A percentile compares a stretch with the other conserved stretches of the same genome.
These are phyloP conservation scores for Chrysoporthe puriensis DNA, from an alignment of 2,329 filamentous ascomycete species.

Conservation along the genomic window DNA sequence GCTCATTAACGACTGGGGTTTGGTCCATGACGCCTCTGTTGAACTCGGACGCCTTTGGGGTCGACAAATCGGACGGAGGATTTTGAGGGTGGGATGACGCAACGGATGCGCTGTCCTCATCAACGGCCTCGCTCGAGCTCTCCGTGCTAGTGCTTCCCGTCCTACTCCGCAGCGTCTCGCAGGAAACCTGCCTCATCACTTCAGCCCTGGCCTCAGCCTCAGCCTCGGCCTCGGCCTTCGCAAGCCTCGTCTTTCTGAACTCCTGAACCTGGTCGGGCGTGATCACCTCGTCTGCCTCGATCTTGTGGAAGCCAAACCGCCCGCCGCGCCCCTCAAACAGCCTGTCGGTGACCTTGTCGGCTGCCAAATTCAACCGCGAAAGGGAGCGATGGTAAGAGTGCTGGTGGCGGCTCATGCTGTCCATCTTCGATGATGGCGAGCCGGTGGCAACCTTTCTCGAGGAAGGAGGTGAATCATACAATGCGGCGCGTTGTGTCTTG, in stretches of 20 bases:
- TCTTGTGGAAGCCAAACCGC: constrained; percentile 34
- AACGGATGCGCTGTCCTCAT: constrained; percentile 41
- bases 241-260: constrained; percentile 46
- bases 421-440: not conserved
- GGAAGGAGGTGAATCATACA: constrained; percentile 11
- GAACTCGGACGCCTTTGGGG: constrained; percentile 33
- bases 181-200: constrained; percentile 32
- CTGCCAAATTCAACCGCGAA: constrained; percentile 53
- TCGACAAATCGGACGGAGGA: constrained; percentile 42
- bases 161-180: constrained; percentile 37
- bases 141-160: constrained; percentile 35
- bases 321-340: constrained; percentile 55
- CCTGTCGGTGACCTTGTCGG: constrained; percentile 58
- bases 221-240: constrained; percentile 36
- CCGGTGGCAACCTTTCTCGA: constrained; percentile 3
- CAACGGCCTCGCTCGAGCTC: constrained; percentile 12
- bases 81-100: constrained; percentile 57
- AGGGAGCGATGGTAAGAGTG: constrained; percentile 24
- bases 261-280: constrained; percentile 56
- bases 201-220: constrained; percentile 31
- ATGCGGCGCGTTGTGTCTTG: constrained; percentile 16
- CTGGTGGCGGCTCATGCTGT: constrained; percentile 16
- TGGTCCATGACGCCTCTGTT: constrained; percentile 29
- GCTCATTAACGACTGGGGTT: not conserved
- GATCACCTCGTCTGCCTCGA: constrained; percentile 64